Conservation (phyloP, 371 early-diverging fungal species). For the Haplosporangium sp. region DNA sequence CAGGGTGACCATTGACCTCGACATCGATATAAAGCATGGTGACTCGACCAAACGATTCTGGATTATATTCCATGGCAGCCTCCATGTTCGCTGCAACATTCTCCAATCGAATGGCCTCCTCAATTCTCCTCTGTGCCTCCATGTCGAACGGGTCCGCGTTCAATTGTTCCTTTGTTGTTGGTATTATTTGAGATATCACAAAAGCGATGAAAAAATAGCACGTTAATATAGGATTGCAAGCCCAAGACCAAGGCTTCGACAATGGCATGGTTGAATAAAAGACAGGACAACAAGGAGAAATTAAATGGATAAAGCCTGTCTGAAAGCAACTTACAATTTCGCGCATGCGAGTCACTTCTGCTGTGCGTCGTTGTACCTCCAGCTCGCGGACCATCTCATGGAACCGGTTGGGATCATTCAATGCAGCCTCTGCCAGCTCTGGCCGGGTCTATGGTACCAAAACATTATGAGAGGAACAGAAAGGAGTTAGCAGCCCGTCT, state of each 20-base stretch:
- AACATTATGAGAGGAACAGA: not conserved
- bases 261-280: not conserved
- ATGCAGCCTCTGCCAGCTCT: conserved; percentile 75
- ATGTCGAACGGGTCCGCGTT: conserved; percentile 89
- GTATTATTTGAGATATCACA: too few relatives aligned
- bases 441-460: conserved; percentile 68
- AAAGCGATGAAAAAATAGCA: too few relatives aligned
- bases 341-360: conserved; percentile 64
- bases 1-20: conserved; percentile 86
- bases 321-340: conserved; percentile 59
- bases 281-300: not conserved
- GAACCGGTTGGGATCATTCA: conserved; percentile 74
- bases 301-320: not conserved
- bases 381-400: conserved; percentile 73
- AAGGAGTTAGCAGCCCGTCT: not conserved
- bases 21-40: conserved; percentile 92
- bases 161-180: conserved; percentile 53
- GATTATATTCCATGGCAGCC: conserved; percentile 94
- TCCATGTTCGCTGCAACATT: conserved; percentile 90
- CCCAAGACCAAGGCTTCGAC: not conserved
- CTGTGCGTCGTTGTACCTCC: conserved; percentile 66
- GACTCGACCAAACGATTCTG: conserved; percentile 92
- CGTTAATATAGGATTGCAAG: not conserved
- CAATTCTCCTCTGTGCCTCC: conserved; percentile 92
- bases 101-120: conserved; percentile 88